Base-by-base conservation (phyloP, 2,329 filamentous ascomycete species). In the Penicillium aurantiogriseum region DNA sequence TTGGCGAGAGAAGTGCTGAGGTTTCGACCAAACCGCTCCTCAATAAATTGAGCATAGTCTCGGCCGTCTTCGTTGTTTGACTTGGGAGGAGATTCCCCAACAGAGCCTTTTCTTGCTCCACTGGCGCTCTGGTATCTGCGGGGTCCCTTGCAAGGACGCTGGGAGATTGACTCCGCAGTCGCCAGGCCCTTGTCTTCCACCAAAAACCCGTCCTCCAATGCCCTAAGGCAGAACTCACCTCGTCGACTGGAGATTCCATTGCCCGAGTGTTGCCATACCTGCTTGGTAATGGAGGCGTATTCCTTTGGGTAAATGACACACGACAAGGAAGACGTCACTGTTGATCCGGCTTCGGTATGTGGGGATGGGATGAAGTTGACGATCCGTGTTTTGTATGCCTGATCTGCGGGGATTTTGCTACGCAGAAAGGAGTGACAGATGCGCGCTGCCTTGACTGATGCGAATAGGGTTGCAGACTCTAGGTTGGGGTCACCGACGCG, bases 261-360 rank as follows among this genome's bases (percentile, higher is more conserved):
- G 21, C 94, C 94, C 0, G 90, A 89, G 74, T 99, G 94, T 73
- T 97, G 94, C 94, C 94, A 99, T 69, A 96, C 97, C 68, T 92
- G 85, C 74, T 97, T 97, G n/a, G 91, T 90, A 58, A 89, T 75
- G 5, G 85, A 77, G 66, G 88, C 92, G 19, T 85, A 77, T 13
- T 86, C 83, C 45, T 83, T 79, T 0, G 87, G 85, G 66, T 88
- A 91, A 42, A 97, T 71, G 3, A 96, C 86, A 25, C 86, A 87
- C 1, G 84, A 89, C 23, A 92, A 78, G 10, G 81, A 79, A 0
- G 88, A 87, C 2, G 78, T 77, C 29, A 89, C 74, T 38, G 74
- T 76, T n/a, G 79, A 35, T 10, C 80, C 77, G 63, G 88, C 82
- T 31, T 92, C 54, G 92, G 82, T 67, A 88, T 84, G 57, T 91